Conservation (phyloP, 192 early-diverging fungal species). For the Jimgerdemannia lactiflua region DNA sequence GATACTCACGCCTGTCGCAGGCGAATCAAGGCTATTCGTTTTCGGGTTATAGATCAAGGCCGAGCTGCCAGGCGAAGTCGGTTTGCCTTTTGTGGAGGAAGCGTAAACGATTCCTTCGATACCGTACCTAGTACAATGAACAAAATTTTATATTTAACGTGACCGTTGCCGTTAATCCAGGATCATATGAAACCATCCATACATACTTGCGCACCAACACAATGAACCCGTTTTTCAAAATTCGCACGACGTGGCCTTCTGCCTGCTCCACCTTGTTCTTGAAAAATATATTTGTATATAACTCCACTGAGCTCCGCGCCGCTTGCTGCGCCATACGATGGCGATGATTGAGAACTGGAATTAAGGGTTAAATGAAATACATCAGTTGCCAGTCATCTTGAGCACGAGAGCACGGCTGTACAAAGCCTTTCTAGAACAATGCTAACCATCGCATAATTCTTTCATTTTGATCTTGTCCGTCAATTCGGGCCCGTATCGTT, state of each 20-base stretch:
- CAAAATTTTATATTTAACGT: background rate
- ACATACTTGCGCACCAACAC: conserved; percentile 82
- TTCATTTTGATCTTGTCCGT: conserved; percentile 79
- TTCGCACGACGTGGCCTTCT: conserved; percentile 85
- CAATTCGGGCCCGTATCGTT: conserved; percentile 65
- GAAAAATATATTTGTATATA: conserved; percentile 97
- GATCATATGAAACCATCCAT: background rate
- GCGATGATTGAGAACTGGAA: conserved; percentile 80
- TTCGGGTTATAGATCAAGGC: conserved; percentile 39
- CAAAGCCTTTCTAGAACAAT: background rate
- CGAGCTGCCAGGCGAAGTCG: conserved; percentile 17
- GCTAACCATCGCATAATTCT: conserved; percentile 78
- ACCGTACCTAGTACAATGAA: conserved; percentile 49
- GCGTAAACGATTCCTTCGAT: conserved; percentile 93
- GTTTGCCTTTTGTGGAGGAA: conserved; percentile 28
- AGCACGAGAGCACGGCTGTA: background rate
- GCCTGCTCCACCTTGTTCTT: conserved; percentile 85
- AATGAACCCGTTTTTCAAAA: conserved; percentile 93
- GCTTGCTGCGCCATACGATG: conserved; percentile 97
- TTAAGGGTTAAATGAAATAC: conserved; percentile 4
- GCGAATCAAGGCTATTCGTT: conserved; percentile 28
- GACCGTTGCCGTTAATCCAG: background rate
- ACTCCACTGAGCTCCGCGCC: conserved; percentile 88
- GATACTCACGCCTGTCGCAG: conserved; percentile 45
- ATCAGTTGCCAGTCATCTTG: background rate